Evolutionary conservation across 1,139 yeast species (phyloP), one percentile per base, ranked within the genome.

Genomic region (Meyerozyma smithsonii): DNA sequence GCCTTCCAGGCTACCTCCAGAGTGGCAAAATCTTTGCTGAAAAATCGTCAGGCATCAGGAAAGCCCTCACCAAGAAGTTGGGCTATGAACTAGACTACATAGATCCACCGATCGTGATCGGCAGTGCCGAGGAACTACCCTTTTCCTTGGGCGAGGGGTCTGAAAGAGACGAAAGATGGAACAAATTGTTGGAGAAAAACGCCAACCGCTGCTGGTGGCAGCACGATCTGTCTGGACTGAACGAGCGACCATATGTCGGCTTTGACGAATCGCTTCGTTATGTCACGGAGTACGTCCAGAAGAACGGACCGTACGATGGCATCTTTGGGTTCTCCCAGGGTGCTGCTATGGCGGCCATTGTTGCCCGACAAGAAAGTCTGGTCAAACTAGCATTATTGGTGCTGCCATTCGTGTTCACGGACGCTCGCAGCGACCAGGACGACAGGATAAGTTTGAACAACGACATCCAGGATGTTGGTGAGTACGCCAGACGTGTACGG

Each of bases 261-360:
- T 58, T 66, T 33, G 59, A 61, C 2, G 57, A 56, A 12, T 49
- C 69, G 0, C 43, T 66, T 12, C 39, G 55, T 4, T 69, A 73
- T n/a, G 72, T 90, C 18, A 64, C 70, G 20, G 60, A 68, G 1
- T 71, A 81, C 42, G 79, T 87, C 47, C 66, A 70, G 36, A 64
- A 69, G 44, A 71, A 88, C 46, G 97, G 97, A 0, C 97, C 97
- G 0, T 89, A 83, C 54, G 83, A 81, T 41, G 97, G 97, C 3
- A 70, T 90, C 21, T 64, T 92, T 41, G 97, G 97, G 3, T 92
- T 90, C 57, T 83, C 94, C 15, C 97, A 92, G 59, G 98, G 98
- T 46, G 94, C 96, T 1, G 95, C 95, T 4, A 65, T 92, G 56
- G 78, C 94, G 1, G 79, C 81, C 4, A 66, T 79, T 19, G 51